Conservation (phyloP, 2,329 filamentous ascomycete genomes). For the Emergomyces orientalis region DNA sequence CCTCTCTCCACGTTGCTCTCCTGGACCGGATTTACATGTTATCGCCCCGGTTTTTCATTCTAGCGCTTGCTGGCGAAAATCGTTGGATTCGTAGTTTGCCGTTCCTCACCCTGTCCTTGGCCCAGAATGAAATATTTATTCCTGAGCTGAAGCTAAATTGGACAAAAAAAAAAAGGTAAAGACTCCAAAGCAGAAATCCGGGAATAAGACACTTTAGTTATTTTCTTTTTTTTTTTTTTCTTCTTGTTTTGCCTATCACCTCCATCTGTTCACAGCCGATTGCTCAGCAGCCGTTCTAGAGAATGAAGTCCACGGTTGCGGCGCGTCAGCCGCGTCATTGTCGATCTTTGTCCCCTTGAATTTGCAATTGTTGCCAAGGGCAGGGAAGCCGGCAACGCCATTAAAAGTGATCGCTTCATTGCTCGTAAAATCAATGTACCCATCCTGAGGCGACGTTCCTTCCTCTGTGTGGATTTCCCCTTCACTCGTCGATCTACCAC, state of each 20-base stretch:
- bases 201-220: background rate
- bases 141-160: background rate
- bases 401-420: constrained; percentile 11
- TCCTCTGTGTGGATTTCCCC: constrained; percentile 9
- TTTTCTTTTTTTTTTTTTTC: background rate
- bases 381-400: constrained; percentile 14
- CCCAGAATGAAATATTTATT: background rate
- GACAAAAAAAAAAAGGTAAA: background rate
- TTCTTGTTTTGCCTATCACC: background rate
- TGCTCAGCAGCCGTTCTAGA: constrained; percentile 7
- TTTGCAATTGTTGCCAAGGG: constrained; percentile 9
- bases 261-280: constrained; percentile 8
- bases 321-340: constrained; percentile 4
- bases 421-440: constrained; percentile 14
- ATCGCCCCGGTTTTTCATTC: background rate
- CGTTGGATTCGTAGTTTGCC: background rate
- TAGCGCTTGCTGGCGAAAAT: background rate
- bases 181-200: background rate
- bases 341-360: constrained; percentile 14
- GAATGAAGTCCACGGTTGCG: constrained; percentile 12
- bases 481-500: constrained; percentile 12
- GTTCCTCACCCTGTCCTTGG: background rate
- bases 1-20: background rate
- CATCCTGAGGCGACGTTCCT: constrained; percentile 6
- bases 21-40: background rate